Evolutionary conservation across 371 early-diverging fungal genomes (phyloP), one percentile per base, ranked within the genome.

Genomic region (Mucor indicus): DNA sequence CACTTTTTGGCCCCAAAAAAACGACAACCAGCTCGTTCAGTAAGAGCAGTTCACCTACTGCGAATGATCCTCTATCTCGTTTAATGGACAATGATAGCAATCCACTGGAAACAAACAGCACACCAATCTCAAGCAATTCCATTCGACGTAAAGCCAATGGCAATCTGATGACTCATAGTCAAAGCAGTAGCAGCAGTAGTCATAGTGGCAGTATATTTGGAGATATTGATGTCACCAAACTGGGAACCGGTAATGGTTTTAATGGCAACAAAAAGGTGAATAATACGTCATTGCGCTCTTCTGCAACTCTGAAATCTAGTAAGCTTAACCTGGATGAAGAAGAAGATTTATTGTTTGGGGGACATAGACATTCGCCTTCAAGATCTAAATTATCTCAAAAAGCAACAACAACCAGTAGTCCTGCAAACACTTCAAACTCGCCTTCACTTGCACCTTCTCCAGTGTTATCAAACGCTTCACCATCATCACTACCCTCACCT

Each of bases 151-250:
- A 48, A n/a, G 21, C 48, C 38, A 10, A 15, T 20, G 20, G 24
- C 15, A 39, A 29, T 1, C 13, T 37, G 1, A 38, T 8, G 8
- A 8, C 17, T 27, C 29, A 33, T 15, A 33, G 35, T 15, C 31
- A 38, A 52, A 43, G 27, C 30, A 50, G 16, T 8, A 38, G 24
- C 16, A n/a, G n/a, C 11, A 50, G 16, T 8, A 38, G 24, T 20
- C 43, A 25, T 13, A 47, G 25, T 19, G 38, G 51, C 7, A 62
- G 75, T 40, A 67, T 74, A 22, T 74, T 74, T 60, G 75, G 75
- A 1, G 68, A 70, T 40, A 61, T 74, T 32, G 75, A 74, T 51
- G 75, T 74, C 4, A 52, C 59, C 19, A 74, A 74, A 45, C 38
- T 74, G 10, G 55, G 64, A 3, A 56, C 61, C 19, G 25, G 30